phyloP scores from a whole-genome alignment of 2,329 filamentous ascomycete genomes.

The Ilyonectria sp. region DNA sequence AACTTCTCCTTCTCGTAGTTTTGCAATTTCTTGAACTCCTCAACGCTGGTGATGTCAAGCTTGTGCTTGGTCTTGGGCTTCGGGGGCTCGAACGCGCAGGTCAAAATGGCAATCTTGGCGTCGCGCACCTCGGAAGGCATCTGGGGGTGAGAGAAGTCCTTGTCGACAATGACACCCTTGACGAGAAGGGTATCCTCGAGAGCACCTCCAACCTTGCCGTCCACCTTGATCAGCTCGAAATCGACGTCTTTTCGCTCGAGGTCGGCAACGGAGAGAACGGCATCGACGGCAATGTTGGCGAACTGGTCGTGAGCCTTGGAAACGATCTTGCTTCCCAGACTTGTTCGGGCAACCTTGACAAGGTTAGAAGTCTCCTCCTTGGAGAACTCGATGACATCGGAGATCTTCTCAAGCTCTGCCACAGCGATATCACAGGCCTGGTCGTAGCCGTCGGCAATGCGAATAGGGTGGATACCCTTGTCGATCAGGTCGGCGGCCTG shows the following conservation, averaged over 20 bases:
- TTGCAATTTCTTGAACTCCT: slow-evolving; percentile 98
- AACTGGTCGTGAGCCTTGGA: slow-evolving; percentile 99
- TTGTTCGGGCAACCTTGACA: slow-evolving; percentile 94
- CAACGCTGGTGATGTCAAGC: slow-evolving; percentile 95
- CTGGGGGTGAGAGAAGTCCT: slow-evolving; percentile 99
- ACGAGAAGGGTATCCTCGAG: slow-evolving; percentile 95
- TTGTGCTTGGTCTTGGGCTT: slow-evolving; percentile 99
- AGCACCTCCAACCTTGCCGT: slow-evolving; percentile 95
- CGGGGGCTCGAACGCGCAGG: slow-evolving; percentile 97
- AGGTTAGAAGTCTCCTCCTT: slow-evolving; percentile 87
- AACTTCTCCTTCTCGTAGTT: slow-evolving; percentile 97
- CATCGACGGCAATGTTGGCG: slow-evolving; percentile 96
- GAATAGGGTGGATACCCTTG: slow-evolving; percentile 99
- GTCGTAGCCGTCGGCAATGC: slow-evolving; percentile 98
- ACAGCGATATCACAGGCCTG: slow-evolving; percentile 97
- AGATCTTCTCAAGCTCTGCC: slow-evolving; percentile 91
- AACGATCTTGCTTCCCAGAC: slow-evolving; percentile 98
- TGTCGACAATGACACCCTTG: slow-evolving; percentile 98
- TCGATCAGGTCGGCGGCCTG: slow-evolving; percentile 98
- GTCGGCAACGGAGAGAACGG: slow-evolving; percentile 95
- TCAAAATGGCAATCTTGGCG: slow-evolving; percentile 97
- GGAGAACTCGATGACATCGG: slow-evolving; percentile 90
- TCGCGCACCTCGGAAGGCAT: slow-evolving; percentile 97
- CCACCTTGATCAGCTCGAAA: slow-evolving; percentile 99
- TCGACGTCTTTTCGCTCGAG: slow-evolving; percentile 97